Conservation (phyloP, 805 yeast species). For the Spathaspora sp. region DNA sequence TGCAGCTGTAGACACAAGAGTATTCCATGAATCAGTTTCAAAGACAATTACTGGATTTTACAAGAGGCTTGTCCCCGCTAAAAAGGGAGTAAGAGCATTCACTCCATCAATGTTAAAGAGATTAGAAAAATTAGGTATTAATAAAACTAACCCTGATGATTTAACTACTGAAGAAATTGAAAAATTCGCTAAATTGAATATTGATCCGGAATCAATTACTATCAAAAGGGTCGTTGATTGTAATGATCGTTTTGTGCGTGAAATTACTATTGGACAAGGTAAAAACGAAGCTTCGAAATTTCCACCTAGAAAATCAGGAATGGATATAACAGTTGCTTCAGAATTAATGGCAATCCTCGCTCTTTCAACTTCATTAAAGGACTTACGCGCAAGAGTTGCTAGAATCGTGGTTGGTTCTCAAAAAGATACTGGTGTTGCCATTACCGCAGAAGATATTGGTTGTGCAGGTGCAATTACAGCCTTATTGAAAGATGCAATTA, state of each 20-base stretch:
- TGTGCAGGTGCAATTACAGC: constrained; percentile 96
- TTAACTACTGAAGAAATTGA: constrained; percentile 73
- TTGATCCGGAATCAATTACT: constrained; percentile 86
- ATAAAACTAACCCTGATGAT: constrained; percentile 73
- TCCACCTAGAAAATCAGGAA: constrained; percentile 79
- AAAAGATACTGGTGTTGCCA: constrained; percentile 63
- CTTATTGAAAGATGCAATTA: constrained; percentile 89
- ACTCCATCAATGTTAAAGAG: constrained; percentile 77
- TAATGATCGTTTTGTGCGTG: constrained; percentile 88
- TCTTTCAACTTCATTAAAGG: constrained; percentile 68
- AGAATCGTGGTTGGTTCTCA: constrained; percentile 85
- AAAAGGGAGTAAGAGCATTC: constrained; percentile 76
- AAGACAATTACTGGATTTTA: constrained; percentile 73
- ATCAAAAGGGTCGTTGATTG: constrained; percentile 93
- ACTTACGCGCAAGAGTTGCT: constrained; percentile 86
- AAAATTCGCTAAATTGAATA: constrained; percentile 77
- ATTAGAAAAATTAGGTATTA: constrained; percentile 75
- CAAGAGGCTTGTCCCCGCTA: constrained; percentile 80
- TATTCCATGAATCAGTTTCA: constrained; percentile 91
- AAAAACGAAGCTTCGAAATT: constrained; percentile 82
- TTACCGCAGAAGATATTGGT: constrained; percentile 93
- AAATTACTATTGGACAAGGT: constrained; percentile 85
- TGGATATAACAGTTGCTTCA: constrained; percentile 94
- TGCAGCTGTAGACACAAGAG: constrained; percentile 95
- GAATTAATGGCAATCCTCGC: constrained; percentile 97